These are phyloP conservation scores for Beauveria sp. DNA, from an alignment of 2,329 filamentous ascomycete genomes.

Conservation along the genomic window DNA sequence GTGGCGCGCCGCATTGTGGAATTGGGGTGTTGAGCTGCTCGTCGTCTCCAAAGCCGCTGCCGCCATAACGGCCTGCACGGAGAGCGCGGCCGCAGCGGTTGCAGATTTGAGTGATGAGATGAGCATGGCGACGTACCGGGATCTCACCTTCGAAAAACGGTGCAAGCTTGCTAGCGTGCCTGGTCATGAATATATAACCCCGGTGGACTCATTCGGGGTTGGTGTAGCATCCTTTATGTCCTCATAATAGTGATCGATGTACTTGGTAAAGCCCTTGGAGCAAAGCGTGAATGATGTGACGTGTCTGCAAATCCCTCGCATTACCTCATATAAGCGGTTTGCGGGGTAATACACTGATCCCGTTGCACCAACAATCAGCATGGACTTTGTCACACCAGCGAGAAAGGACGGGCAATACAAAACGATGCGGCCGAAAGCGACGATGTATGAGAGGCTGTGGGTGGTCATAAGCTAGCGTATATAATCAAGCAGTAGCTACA, in stretches of 20 bases:
- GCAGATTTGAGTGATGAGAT: neutral
- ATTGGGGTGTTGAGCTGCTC: slow-evolving; percentile 18
- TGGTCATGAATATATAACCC: neutral
- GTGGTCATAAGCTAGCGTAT: too few relatives aligned
- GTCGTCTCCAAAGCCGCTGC: neutral
- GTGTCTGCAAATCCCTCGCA: neutral
- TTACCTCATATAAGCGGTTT: neutral
- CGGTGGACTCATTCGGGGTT: neutral
- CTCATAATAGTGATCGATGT: too few relatives aligned
- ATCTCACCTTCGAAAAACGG: neutral
- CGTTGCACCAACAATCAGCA: too few relatives aligned
- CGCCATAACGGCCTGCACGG: neutral
- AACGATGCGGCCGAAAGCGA: too few relatives aligned
- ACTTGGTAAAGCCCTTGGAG: too few relatives aligned
- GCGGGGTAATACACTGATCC: neutral
- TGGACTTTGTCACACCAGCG: too few relatives aligned
- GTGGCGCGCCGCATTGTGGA: slow-evolving; percentile 27
- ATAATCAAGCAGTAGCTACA: too few relatives aligned
- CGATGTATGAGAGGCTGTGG: too few relatives aligned
- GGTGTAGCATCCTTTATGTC: too few relatives aligned
- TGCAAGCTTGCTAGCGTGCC: neutral
- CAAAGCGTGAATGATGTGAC: too few relatives aligned
- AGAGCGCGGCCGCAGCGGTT: neutral
- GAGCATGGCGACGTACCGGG: neutral
- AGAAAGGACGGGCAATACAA: too few relatives aligned